Evolutionary conservation across 2,329 filamentous ascomycete genomes (phyloP).

Genomic region (Beauveria varroae): DNA sequence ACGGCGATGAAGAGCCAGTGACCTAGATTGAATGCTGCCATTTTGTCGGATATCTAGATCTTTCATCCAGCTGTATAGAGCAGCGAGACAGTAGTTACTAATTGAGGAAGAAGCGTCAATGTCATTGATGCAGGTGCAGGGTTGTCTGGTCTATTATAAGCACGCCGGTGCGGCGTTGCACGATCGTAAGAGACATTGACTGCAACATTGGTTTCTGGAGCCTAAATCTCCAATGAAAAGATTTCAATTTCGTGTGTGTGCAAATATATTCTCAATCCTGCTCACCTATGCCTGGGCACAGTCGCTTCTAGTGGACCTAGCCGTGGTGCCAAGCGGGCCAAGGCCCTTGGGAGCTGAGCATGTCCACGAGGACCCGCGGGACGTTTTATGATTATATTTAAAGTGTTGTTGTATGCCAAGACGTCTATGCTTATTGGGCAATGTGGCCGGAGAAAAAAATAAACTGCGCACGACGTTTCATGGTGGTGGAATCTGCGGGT

Average conservation of each 20-base stretch:
- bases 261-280: conserved; percentile 7
- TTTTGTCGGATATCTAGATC: not conserved
- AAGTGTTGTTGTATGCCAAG: not conserved
- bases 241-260: not conserved
- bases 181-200: not conserved
- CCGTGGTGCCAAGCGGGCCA: not conserved
- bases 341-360: not conserved
- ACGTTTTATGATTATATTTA: not conserved
- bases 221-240: not conserved
- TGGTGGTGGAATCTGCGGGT: conserved; percentile 2
- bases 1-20: not conserved
- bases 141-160: not conserved
- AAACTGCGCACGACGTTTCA: conserved; percentile 1
- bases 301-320: not conserved
- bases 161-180: not conserved
- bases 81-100: not conserved
- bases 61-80: not conserved
- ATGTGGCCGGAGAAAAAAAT: not conserved
- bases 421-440: not conserved
- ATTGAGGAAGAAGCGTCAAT: not conserved
- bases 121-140: not conserved
- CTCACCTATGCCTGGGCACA: not conserved
- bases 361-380: not conserved
- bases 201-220: not conserved
- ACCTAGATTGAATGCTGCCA: not conserved